Evolutionary conservation across 2,329 filamentous ascomycete genomes (phyloP).

Genomic region (Alternaria consortialis): DNA sequence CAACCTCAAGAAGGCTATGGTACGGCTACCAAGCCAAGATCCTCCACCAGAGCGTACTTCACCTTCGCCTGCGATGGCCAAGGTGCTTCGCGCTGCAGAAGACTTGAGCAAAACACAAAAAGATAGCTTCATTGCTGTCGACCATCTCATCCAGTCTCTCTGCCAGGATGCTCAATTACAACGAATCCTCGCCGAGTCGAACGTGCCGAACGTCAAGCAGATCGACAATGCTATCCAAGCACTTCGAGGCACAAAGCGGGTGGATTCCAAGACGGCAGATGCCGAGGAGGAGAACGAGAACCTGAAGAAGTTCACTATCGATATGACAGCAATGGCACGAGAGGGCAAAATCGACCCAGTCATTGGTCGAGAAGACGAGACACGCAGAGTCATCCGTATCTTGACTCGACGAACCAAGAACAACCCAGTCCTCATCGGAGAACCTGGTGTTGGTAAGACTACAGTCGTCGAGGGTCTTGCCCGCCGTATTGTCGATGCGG

Average conservation of each 20-base stretch:
- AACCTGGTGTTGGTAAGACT: conserved; percentile 98
- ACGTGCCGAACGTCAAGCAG: conserved; percentile 89
- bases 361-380: conserved; percentile 96
- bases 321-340: conserved; percentile 95
- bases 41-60: conserved; percentile 90
- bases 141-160: conserved; percentile 88
- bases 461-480: conserved; percentile 97
- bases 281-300: conserved; percentile 93
- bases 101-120: conserved; percentile 98
- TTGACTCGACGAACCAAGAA: conserved; percentile 95
- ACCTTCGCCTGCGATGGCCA: conserved; percentile 81
- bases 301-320: conserved; percentile 96
- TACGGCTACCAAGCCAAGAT: conserved; percentile 91
- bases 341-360: conserved; percentile 98
- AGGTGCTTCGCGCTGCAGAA: conserved; percentile 82
- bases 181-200: conserved; percentile 79
- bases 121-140: conserved; percentile 91
- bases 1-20: conserved; percentile 87
- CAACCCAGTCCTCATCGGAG: conserved; percentile 97
- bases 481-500: conserved; percentile 92
- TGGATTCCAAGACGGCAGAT: conserved; percentile 96
- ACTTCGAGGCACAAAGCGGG: conserved; percentile 89
- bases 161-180: conserved; percentile 81
- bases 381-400: conserved; percentile 89
- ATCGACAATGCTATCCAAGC: conserved; percentile 89